Conservation (phyloP, 2,329 filamentous ascomycete species). For the Colletotrichum magnum region DNA sequence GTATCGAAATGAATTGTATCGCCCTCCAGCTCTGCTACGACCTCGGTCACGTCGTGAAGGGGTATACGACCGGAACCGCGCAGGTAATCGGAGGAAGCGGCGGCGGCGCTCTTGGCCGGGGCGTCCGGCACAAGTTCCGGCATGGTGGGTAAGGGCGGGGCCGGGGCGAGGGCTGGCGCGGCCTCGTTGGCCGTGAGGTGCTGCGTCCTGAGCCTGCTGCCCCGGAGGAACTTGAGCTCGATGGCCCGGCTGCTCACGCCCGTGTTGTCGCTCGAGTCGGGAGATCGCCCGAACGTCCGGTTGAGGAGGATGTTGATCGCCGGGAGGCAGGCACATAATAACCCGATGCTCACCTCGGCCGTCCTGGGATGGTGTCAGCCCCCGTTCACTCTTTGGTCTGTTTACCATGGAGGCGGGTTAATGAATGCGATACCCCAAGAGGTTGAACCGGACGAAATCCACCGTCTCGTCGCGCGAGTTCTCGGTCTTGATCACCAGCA, state of each 20-base stretch:
- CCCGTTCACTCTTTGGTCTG: too few species aligned
- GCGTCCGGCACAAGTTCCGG: too few species aligned
- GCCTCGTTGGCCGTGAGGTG: not conserved
- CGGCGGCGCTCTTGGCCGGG: too few species aligned
- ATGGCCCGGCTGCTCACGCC: not conserved
- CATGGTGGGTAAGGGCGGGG: too few species aligned
- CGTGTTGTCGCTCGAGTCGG: not conserved
- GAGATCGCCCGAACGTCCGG: not conserved
- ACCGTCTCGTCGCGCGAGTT: slow-evolving; percentile 28
- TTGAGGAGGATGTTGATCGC: slow-evolving; percentile 40
- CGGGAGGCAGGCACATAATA: slow-evolving; percentile 49
- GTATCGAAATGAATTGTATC: too few species aligned
- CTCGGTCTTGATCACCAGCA: slow-evolving; percentile 44
- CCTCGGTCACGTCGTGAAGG: too few species aligned
- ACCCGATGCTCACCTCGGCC: slow-evolving; percentile 48
- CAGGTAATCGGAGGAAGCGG: too few species aligned
- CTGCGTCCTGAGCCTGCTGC: not conserved
- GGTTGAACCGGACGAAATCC: not conserved
- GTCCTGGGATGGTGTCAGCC: slow-evolving; percentile 41
- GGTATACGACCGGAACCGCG: too few species aligned
- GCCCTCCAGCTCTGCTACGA: too few species aligned
- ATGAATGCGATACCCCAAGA: not conserved
- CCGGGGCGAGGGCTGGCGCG: too few species aligned
- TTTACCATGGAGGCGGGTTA: not conserved
- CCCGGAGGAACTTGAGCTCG: not conserved